These are phyloP conservation scores for Pinus albicaulis DNA, from an alignment of 75 land plant genomes.

Conservation along the genomic window DNA sequence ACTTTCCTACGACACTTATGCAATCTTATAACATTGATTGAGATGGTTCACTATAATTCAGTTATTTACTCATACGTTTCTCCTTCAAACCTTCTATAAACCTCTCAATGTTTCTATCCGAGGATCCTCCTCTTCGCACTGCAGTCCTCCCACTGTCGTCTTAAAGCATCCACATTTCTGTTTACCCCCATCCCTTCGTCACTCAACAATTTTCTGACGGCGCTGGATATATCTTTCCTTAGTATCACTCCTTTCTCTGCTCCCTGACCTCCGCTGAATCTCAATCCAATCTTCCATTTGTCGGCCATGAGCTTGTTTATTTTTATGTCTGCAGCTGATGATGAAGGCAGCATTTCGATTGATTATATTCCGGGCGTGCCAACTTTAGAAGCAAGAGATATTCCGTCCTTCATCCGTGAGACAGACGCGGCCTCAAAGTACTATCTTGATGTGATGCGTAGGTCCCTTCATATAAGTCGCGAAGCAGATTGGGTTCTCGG, in stretches of 20 bases:
- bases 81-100: background rate
- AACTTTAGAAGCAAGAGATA: background rate
- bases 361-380: background rate
- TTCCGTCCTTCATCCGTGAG: background rate
- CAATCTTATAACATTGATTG: no score
- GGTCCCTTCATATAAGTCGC: background rate
- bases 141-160: background rate
- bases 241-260: background rate
- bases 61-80: no score
- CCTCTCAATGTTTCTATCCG: background rate
- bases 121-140: background rate
- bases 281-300: slow-evolving; percentile 8
- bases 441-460: background rate
- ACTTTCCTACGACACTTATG: no score
- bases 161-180: background rate
- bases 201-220: background rate
- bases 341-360: background rate
- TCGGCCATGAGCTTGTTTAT: slow-evolving; percentile 4
- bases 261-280: slow-evolving; percentile 5
- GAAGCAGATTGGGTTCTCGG: background rate
- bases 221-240: background rate
- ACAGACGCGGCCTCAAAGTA: background rate
- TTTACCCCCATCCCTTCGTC: background rate
- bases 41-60: no score
- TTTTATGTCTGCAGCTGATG: no score